A percentile compares a stretch with the other conserved stretches of the same genome.
These are phyloP conservation scores for Malus hybrid DNA, from an alignment of 331 rosid species.

Conservation along the genomic window DNA sequence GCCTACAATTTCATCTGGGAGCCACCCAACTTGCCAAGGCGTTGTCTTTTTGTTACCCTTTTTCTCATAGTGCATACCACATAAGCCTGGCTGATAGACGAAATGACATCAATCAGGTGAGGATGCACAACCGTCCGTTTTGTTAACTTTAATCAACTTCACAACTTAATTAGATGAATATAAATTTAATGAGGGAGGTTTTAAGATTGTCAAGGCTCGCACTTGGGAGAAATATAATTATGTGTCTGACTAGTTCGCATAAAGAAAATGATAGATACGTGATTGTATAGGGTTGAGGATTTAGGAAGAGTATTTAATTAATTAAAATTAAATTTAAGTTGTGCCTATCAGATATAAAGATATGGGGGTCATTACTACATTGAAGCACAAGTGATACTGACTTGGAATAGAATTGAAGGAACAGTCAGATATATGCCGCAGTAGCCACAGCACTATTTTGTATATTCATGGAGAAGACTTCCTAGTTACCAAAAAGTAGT, in stretches of 20 bases:
- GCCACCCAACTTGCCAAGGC: slow-evolving; percentile 10
- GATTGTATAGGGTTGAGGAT: not conserved
- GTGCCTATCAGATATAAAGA: not conserved
- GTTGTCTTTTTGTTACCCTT: not conserved
- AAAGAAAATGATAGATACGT: not conserved
- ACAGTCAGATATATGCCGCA: slow-evolving; percentile 4
- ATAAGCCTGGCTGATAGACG: not conserved
- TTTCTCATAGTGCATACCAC: not conserved
- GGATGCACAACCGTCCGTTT: not conserved
- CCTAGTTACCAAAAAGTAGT: slow-evolving; percentile 12
- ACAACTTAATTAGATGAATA: not conserved
- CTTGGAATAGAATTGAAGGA: not conserved
- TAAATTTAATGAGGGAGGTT: not conserved
- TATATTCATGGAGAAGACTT: slow-evolving; percentile 14
- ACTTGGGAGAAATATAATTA: not conserved
- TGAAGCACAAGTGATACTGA: not conserved
- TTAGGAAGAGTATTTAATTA: not conserved
- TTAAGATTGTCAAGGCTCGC: not conserved
- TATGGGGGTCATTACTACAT: not conserved
- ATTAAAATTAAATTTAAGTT: not conserved
- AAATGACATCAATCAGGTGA: not conserved
- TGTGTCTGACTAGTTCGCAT: not conserved
- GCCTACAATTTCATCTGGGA: slow-evolving; percentile 1
- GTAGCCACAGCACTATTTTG: not conserved
- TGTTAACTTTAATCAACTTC: not conserved